These are phyloP conservation scores for Gossypium bickii DNA, from an alignment of 345 rosid genomes.

Conservation along the genomic window DNA sequence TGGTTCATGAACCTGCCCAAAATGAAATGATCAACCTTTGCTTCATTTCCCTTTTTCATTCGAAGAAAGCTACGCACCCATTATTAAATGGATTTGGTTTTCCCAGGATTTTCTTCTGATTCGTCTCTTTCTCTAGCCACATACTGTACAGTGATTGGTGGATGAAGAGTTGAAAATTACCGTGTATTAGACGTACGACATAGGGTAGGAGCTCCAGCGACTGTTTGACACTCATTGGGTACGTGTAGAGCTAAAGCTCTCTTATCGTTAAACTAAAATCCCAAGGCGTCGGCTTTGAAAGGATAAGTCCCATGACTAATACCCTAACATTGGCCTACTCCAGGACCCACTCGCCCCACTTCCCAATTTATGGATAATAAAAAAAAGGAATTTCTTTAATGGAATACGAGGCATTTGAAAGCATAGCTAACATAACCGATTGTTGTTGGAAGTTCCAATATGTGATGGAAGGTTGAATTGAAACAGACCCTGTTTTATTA, in stretches of 20 bases:
- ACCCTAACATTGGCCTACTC: background rate
- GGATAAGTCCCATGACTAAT: background rate
- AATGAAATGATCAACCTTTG: background rate
- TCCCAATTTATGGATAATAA: no score
- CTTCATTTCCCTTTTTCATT: background rate
- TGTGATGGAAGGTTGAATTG: no score
- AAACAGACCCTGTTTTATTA: no score
- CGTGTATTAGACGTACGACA: background rate
- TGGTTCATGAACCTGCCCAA: conserved; percentile 27
- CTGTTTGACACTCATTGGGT: background rate
- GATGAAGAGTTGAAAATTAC: background rate
- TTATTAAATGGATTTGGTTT: background rate
- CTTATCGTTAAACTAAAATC: no score
- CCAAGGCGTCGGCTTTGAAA: background rate
- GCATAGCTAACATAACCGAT: no score
- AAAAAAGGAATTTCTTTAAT: no score
- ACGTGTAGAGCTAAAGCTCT: background rate
- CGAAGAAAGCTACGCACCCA: background rate
- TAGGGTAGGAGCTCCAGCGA: background rate
- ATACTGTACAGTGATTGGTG: background rate
- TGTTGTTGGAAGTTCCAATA: no score
- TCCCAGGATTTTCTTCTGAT: background rate
- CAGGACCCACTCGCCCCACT: background rate
- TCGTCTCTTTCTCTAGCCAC: background rate
- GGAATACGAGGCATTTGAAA: no score